phyloP scores from a whole-genome alignment of 1,139 yeast species.

The Yamadazyma diospyri region DNA sequence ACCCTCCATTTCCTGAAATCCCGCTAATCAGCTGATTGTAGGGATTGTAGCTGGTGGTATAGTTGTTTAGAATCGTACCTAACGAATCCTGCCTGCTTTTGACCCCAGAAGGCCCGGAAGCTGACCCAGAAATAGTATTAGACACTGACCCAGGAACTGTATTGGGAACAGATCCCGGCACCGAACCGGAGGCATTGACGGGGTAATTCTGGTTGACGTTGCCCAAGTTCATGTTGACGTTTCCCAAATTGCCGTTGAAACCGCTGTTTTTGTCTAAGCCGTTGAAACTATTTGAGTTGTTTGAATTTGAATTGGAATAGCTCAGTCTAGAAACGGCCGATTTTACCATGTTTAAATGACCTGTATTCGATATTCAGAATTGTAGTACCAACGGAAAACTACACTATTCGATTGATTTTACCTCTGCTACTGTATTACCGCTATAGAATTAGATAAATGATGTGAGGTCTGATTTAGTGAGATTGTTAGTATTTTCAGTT shows the following conservation, averaged over 20 bases:
- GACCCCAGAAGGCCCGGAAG: too few relatives aligned
- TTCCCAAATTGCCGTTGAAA: background rate
- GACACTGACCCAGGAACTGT: background rate
- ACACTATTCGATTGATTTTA: too few relatives aligned
- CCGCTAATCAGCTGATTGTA: conserved; percentile 7
- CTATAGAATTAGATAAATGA: too few relatives aligned
- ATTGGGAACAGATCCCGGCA: background rate
- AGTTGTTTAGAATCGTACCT: conserved; percentile 18
- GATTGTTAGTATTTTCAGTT: too few relatives aligned
- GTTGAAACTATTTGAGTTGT: background rate
- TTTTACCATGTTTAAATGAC: conserved; percentile 6
- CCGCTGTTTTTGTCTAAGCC: background rate
- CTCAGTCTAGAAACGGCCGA: conserved; percentile 8
- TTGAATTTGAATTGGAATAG: conserved; percentile 1
- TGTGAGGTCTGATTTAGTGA: too few relatives aligned
- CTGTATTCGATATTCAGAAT: too few relatives aligned
- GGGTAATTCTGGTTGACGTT: too few relatives aligned
- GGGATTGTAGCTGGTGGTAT: conserved; percentile 12
- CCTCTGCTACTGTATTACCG: too few relatives aligned
- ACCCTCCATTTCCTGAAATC: conserved; percentile 6
- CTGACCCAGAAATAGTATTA: too few relatives aligned
- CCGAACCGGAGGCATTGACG: too few relatives aligned
- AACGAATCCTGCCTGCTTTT: conserved; percentile 19
- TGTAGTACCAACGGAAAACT: too few relatives aligned
- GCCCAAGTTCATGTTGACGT: too few relatives aligned